These are phyloP conservation scores for Casuarina cunninghamiana DNA, from an alignment of 306 rosid species.

Conservation along the genomic window DNA sequence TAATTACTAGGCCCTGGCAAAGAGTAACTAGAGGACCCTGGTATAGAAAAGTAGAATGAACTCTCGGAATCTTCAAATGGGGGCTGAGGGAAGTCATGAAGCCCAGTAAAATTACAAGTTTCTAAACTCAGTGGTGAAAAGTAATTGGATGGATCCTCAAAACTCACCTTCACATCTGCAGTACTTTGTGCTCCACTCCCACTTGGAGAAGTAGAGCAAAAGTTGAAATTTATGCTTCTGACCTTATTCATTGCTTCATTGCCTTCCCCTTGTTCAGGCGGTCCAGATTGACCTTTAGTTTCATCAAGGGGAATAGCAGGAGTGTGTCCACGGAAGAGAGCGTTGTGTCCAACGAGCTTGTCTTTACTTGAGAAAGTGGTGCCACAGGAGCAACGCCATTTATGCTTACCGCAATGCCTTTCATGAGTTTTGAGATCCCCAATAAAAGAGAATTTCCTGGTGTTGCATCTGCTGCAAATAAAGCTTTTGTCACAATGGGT, in stretches of 20 bases:
- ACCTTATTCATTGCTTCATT: conserved; percentile 44
- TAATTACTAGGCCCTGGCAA: conserved; percentile 65
- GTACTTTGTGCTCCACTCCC: conserved; percentile 47
- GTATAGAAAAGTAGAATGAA: conserved; percentile 69
- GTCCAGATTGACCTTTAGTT: conserved; percentile 33
- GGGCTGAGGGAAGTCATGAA: conserved; percentile 83
- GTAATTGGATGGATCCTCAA: conserved; percentile 72
- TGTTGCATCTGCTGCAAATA: conserved; percentile 90
- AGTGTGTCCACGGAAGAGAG: conserved; percentile 97
- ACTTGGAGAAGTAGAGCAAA: conserved; percentile 50
- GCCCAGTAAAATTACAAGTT: conserved; percentile 69
- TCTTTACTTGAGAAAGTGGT: conserved; percentile 99
- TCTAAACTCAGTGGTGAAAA: conserved; percentile 83
- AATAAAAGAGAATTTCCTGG: conserved; percentile 90
- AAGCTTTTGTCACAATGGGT: conserved; percentile 97
- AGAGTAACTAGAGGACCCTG: conserved; percentile 63
- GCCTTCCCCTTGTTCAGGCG: conserved; percentile 42
- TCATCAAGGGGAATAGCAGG: conserved; percentile 91
- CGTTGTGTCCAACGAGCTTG: conserved; percentile 97
- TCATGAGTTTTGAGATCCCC: conserved; percentile 99
- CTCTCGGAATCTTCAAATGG: conserved; percentile 78
- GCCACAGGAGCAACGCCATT: conserved; percentile 99
- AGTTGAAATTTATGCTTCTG: conserved; percentile 54
- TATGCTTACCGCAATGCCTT: conserved; percentile 97
- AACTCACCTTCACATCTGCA: conserved; percentile 55